phyloP scores from a whole-genome alignment of 768 basidiomycete genomes.

The Tylopilus felleus region DNA sequence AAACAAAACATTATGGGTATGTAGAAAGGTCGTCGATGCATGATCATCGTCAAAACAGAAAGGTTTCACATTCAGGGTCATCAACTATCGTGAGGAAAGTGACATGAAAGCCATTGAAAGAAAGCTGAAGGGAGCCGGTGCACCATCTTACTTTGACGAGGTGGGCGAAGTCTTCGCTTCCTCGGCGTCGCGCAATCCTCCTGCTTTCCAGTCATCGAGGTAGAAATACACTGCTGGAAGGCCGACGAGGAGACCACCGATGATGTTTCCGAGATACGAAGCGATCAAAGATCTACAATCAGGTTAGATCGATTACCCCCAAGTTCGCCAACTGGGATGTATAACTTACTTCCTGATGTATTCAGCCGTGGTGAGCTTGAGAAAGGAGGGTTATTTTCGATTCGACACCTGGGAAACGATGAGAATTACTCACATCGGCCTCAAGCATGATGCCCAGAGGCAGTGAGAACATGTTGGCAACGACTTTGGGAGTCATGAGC shows the following conservation, averaged over 20 bases:
- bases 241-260: conserved; percentile 63
- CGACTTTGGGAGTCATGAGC: conserved; percentile 36
- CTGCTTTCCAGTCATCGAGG: conserved; percentile 46
- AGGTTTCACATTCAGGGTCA: neutral
- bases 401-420: neutral
- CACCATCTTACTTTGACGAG: conserved; percentile 8
- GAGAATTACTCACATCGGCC: conserved; percentile 47
- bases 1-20: neutral
- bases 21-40: neutral
- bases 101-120: neutral
- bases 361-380: conserved; percentile 35
- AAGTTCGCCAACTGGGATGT: neutral
- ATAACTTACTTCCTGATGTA: conserved; percentile 71
- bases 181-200: conserved; percentile 41
- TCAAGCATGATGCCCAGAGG: conserved; percentile 70
- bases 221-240: conserved; percentile 65
- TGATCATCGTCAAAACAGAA: no score
- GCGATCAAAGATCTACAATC: conserved; percentile 57
- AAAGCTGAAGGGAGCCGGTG: neutral
- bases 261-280: conserved; percentile 60
- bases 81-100: neutral
- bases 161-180: conserved; percentile 24
- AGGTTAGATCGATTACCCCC: neutral
- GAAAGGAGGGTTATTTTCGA: neutral
- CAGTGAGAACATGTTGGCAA: conserved; percentile 76